Evolutionary conservation across 305 asterid genomes (phyloP), one percentile per base, ranked within the genome.

Genomic region (Fraxinus platypoda): DNA sequence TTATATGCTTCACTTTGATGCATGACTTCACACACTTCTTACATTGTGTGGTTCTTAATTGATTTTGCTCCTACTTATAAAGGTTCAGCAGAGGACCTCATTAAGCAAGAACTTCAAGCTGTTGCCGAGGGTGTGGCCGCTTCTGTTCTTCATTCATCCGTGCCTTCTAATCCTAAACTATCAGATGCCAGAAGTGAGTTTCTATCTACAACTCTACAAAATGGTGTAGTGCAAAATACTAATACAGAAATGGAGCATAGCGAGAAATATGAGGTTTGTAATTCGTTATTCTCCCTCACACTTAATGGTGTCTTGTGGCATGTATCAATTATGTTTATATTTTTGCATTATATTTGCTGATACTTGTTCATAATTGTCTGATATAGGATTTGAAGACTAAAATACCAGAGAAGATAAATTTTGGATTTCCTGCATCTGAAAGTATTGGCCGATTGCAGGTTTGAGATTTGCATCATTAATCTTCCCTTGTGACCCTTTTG

Each of bases 121-220:
- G 97, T 96, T 81, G 98, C 99, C 62, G 98, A 94, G 87, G 98
- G 93, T 73, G 98, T 91, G 71, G 99, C 95, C 84, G 93, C 98
- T 80, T 94, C 99, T 82, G 98, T 95, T 81, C 91, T 94, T 85
- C 91, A 86, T 84, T 86, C 98, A 76, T 87, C 96, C 13, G 41
- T 78, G 38, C 85, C 89, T 77, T 88, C 93, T 59, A 88, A 89
- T 83, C 83, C 91, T 9, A 94, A 92, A 75, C 85, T 80, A 59
- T 86, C 90, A 21, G 79, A 82, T 86, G 84, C 82, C 70, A 86
- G 33, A 81, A 87, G 80, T 62, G 88, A 84, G 75, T 85, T 95
- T 80, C 86, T 89, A 82, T 85, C 91, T 77, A 74, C 80, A 74
- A 86, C 81, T 83, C 90, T 82, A 83, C 88, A 84, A 73, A 89